Evolutionary conservation across 768 basidiomycete species (phyloP), one percentile per base, ranked within the genome.

Genomic region (Pholiota microspora): DNA sequence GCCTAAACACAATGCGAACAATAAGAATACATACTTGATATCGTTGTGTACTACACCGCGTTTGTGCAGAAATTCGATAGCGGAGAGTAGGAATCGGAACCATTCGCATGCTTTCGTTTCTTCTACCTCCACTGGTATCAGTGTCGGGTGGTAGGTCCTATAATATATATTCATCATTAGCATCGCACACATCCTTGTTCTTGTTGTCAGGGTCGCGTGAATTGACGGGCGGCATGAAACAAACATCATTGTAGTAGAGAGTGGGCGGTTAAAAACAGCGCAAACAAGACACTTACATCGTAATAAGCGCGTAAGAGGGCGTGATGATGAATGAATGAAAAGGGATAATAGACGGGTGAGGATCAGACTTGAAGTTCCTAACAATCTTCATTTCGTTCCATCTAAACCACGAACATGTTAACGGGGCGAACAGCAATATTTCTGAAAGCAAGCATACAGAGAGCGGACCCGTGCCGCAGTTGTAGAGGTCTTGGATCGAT

Each of bases 321-420:
- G 92, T 92, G 61, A 95, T 91, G 66, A 96, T 88, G 77, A 98
- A 98, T 3, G 90, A 88, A 64, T 94, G 87, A 71, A 98, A 98
- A 9, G 85, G 83, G 57, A 98, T 89, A 70, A 98, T 88, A 57
- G 91, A 90, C 0, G 94, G 94, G 67, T 98, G 96, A 7, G 87
- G 84, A 62, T 93, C 88, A 42, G 84, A 73, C 73, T 89, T 89
- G 69, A 98, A 84, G 9, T 85, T 76, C 61, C 90, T 80, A 55
- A 98, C 85, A 62, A 95, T 89, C 79, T 96, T 96, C 94, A 95
- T 95, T 76, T 98, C 94, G 66, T 94, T 95, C 94, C 94, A 94
- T 74, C 91, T 93, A 52, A 7, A 55, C 38, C 15, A 23, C 16
- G 29, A 40, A 51, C 28, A 21, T 28, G 15, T 34, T 28, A 28